Conservation (phyloP, 306 rosid species). For the Prosopis cineraria region DNA sequence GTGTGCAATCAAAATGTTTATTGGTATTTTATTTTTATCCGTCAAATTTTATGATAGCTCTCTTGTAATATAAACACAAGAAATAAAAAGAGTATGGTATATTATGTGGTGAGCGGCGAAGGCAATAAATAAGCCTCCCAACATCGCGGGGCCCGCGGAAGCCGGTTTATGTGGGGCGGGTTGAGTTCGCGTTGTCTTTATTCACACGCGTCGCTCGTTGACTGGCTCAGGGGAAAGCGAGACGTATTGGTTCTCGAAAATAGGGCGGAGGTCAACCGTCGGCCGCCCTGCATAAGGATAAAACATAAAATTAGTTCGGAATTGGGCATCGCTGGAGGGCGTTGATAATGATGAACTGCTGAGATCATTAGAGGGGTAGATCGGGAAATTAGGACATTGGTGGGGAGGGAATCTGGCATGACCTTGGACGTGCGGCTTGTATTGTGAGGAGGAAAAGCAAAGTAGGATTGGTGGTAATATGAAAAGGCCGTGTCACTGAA, state of each 20-base stretch:
- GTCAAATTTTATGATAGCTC: too few relatives aligned
- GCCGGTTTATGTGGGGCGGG: constrained; percentile 42
- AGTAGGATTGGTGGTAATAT: constrained; percentile 22
- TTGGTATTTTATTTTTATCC: too few relatives aligned
- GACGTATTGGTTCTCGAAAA: constrained; percentile 48
- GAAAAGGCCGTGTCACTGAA: constrained; percentile 6
- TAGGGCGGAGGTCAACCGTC: constrained; percentile 63
- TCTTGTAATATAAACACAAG: too few relatives aligned
- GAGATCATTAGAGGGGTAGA: background rate
- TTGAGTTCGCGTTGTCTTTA: background rate
- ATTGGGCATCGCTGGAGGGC: background rate
- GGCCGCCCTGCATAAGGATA: constrained; percentile 64
- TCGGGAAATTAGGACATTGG: background rate
- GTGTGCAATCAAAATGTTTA: too few relatives aligned
- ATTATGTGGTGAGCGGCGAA: background rate
- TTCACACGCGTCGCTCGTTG: background rate
- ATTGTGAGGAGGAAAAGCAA: constrained; percentile 15
- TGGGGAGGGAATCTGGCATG: constrained; percentile 20
- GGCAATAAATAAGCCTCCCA: background rate
- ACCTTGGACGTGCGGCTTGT: constrained; percentile 23
- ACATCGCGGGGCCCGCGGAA: constrained; percentile 36
- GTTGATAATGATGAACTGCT: background rate
- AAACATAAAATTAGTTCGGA: too few relatives aligned
- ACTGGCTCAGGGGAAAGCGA: constrained; percentile 33
- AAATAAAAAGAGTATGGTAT: too few relatives aligned